Conservation (phyloP, 1,284 basidiomycete species). For the Puccinia triticina region DNA sequence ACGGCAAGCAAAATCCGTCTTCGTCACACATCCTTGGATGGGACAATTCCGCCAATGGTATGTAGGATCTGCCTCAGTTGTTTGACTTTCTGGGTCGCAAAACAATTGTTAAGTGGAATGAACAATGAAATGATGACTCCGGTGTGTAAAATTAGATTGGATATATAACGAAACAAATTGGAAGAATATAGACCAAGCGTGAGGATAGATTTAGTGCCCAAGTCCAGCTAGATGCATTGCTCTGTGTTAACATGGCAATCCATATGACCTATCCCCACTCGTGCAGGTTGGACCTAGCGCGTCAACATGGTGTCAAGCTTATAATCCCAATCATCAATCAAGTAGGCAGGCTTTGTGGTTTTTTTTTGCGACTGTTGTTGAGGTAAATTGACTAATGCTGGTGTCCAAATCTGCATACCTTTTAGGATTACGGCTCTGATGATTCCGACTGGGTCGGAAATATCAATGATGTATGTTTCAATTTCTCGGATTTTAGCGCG, state of each 20-base stretch:
- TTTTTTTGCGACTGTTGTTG: not conserved
- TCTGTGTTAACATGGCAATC: no score
- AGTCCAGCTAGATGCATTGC: not conserved
- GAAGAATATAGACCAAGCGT: conserved; percentile 38
- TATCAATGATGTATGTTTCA: conserved; percentile 41
- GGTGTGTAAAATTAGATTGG: conserved; percentile 32
- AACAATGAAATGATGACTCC: not conserved
- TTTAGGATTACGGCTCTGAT: conserved; percentile 37
- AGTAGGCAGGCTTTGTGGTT: not conserved
- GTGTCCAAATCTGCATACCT: no score
- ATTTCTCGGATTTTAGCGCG: not conserved
- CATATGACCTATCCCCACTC: not conserved
- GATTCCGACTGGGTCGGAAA: conserved; percentile 36
- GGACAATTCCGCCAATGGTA: conserved; percentile 29
- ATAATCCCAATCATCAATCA: conserved; percentile 51
- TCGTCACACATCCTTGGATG: conserved; percentile 40
- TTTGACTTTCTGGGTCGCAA: not conserved
- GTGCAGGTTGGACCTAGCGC: conserved; percentile 17
- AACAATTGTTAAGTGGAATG: no score
- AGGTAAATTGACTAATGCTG: not conserved
- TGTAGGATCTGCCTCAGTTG: not conserved
- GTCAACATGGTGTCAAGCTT: conserved; percentile 43
- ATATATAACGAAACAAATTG: conserved; percentile 48
- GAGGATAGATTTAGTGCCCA: not conserved
- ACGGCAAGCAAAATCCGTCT: conserved; percentile 1